Evolutionary conservation across 345 rosid species (phyloP).

Genomic region (Brassica carinata): DNA sequence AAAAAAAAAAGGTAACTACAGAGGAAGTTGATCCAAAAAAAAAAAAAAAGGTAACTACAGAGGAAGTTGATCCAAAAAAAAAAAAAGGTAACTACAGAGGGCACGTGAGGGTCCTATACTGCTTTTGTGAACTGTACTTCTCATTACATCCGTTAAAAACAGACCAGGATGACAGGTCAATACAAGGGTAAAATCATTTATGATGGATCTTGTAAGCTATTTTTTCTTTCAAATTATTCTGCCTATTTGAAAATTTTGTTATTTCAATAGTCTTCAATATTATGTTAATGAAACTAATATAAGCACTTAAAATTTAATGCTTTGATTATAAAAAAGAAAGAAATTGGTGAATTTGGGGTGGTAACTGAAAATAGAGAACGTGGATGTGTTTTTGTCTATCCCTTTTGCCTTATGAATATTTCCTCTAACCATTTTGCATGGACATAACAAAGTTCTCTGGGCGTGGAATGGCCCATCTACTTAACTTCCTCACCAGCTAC

Average conservation of each 20-base stretch:
- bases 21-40: too few species aligned
- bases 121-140: slow-evolving; percentile 27
- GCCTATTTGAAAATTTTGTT: neutral
- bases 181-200: slow-evolving; percentile 20
- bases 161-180: slow-evolving; percentile 32
- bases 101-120: slow-evolving; percentile 39
- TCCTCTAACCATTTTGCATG: slow-evolving; percentile 13
- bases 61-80: too few species aligned
- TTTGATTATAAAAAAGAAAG: too few species aligned
- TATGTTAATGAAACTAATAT: neutral
- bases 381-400: neutral
- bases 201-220: neutral
- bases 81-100: slow-evolving; percentile 23
- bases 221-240: neutral
- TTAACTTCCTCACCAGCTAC: slow-evolving; percentile 34
- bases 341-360: neutral
- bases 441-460: slow-evolving; percentile 6
- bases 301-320: neutral
- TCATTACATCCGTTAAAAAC: slow-evolving; percentile 30
- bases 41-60: too few species aligned
- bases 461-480: slow-evolving; percentile 31
- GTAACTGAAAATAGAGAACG: neutral
- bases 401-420: neutral
- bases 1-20: too few species aligned
- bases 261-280: neutral